A percentile compares a stretch with the other conserved stretches of the same genome.
phyloP scores from a whole-genome alignment of 345 rosid genomes.

The Pistacia vera region DNA sequence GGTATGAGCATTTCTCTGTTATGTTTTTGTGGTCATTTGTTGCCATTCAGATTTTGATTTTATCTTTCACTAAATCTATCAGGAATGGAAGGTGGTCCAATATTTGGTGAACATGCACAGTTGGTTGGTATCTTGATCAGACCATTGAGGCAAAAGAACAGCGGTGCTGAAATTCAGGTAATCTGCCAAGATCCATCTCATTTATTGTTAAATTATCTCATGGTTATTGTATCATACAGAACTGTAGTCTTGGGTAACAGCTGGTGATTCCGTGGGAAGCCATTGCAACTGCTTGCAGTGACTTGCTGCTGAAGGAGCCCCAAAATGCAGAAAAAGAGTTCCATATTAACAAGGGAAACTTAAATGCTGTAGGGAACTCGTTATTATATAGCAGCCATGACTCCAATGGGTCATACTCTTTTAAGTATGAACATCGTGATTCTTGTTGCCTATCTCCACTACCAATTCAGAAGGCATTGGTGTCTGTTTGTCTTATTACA shows the following conservation, averaged over 20 bases:
- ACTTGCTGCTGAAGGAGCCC: conserved; percentile 74
- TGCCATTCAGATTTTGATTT: conserved; percentile 23
- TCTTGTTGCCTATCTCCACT: conserved; percentile 25
- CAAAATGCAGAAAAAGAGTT: conserved; percentile 48
- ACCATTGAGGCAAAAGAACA: conserved; percentile 81
- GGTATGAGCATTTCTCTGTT: conserved; percentile 51
- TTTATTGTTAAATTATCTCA: conserved; percentile 33
- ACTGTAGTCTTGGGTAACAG: conserved; percentile 93
- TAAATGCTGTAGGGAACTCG: conserved; percentile 49
- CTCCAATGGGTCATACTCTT: conserved; percentile 26
- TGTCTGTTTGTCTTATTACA: conserved; percentile 82
- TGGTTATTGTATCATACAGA: conserved; percentile 59
- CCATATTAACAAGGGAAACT: conserved; percentile 40
- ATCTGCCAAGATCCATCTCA: conserved; percentile 25
- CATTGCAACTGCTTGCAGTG: conserved; percentile 81
- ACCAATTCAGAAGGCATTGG: conserved; percentile 57
- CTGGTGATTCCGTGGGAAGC: conserved; percentile 99
- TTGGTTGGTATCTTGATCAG: conserved; percentile 77
- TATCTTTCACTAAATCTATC: conserved; percentile 23
- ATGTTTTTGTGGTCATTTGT: conserved; percentile 20
- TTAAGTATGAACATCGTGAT: conserved; percentile 23
- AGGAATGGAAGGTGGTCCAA: conserved; percentile 97
- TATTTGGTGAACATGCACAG: conserved; percentile 54
- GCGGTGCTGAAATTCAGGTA: conserved; percentile 96
- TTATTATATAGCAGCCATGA: conserved; percentile 26